Base-by-base conservation (phyloP, 2,329 filamentous ascomycete species). In the Xylaria sp. region DNA sequence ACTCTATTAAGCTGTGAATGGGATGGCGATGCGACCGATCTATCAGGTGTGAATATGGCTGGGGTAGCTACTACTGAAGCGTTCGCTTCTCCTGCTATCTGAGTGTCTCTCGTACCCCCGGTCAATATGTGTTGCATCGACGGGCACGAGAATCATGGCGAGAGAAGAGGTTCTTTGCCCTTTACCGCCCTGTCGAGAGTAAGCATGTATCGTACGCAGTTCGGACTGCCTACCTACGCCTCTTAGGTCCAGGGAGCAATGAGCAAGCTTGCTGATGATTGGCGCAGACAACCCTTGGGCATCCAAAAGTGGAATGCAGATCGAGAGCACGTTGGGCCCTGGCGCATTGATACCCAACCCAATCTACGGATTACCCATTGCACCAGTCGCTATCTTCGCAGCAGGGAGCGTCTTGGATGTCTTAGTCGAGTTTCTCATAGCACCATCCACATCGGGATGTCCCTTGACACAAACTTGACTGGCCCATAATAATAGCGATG, bases 331-430 rank as follows among this genome's bases (percentile, higher is more conserved):
- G 61, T 74, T 72, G 71, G 76, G 75, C 74, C 64, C 67, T 65
- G 65, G 74, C 71, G 77, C 76, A 76, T 79, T 73, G 74, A 71
- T 78, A 76, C 77, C 77, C 76, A 76, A 79, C 72, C 60, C 55
- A 60, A 59, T 37, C 54, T 57, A 55, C 54, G 54, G 52, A 44
- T 51, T 55, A 55, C 54, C 57, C 54, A 44, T 51, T 55, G 50
- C 35, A 57, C 60, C 60, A 49, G 52, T 57, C 49, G n/a, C 42
- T n/a, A n/a, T 55, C 49, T 13, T 34, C 42, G 47, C 61, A 58
- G 57, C 54, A 52, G 44, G 35, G 54, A 60, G 52, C 42, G 13
- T 46, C 42, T 42, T 42, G 37, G 37, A 42, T 42, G 37, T 42
- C 42, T 46, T 46, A 16, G 42, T 49, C 52, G 49, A 37, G 30